Evolutionary conservation across 257 asterid genomes (phyloP), one percentile per base, ranked within the genome.

Genomic region (Lycium ferocissimum): DNA sequence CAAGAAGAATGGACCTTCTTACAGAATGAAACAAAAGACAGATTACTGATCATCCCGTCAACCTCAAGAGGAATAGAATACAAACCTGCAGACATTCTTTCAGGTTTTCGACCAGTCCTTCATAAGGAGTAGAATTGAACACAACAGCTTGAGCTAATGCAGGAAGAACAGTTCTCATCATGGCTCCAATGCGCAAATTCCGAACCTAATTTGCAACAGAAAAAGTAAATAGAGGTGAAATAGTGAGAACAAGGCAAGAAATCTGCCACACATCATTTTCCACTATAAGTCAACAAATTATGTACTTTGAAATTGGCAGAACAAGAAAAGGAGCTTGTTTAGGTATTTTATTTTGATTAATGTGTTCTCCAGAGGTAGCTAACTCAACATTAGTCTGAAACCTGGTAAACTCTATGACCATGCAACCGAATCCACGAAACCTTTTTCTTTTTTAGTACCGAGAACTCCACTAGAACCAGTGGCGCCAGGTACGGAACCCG

Each of bases 101-200:
- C 90, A 86, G 75, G 85, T 88, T 91, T 86, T 80, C 93, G 89
- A 87, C 72, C 70, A 84, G 83, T 90, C 88, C 91, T 85, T 85
- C 90, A 70, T 85, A 83, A 85, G 83, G 63, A 81, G 17, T 0
- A 37, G 91, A 91, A 87, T 89, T 91, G 90, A 92, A 90, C 83
- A 88, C 96, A 84, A 94, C 81, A 84, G 98, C 99, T 86, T 95
- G 98, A 85, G 97, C 99, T 89, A 95, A 89, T 84, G 98, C 99
- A 58, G 98, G 97, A 85, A 95, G 96, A 85, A 95, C 86, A 79
- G 98, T 94, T 89, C 93, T 93, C 94, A 92, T 90, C 98, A 93
- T 94, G 84, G 97, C 99, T 89, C 99, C 99, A 91, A 95, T 94
- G 84, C 99, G 93, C 85, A 94, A 89, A 92, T 95, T 95, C 88